phyloP scores from a whole-genome alignment of 2,329 filamentous ascomycete species.

The Talaromyces atroroseus region DNA sequence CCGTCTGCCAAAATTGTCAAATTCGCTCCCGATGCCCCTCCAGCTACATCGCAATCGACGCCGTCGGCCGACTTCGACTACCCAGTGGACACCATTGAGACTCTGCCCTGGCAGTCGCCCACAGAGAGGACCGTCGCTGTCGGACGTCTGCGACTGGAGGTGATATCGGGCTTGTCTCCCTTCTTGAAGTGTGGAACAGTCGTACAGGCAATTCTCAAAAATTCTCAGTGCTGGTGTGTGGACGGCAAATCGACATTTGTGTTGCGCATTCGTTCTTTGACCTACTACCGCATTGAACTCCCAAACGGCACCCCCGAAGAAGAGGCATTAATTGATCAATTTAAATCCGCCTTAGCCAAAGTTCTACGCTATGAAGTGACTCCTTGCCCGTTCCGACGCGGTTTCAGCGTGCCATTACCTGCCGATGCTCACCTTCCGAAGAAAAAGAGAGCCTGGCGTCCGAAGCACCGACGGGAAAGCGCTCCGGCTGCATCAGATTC shows the following conservation, averaged over 20 bases:
- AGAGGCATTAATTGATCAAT: constrained; percentile 55
- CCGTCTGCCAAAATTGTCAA: constrained; percentile 66
- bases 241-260: constrained; percentile 80
- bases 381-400: constrained; percentile 74
- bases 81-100: constrained; percentile 52
- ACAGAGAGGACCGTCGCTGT: constrained; percentile 76
- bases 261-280: constrained; percentile 74
- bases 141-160: constrained; percentile 77
- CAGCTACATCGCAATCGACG: constrained; percentile 37
- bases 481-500: constrained; percentile 18
- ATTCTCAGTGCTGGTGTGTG: constrained; percentile 91
- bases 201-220: constrained; percentile 78
- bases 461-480: constrained; percentile 46
- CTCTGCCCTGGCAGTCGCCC: constrained; percentile 67
- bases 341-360: constrained; percentile 65
- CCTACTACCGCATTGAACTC: constrained; percentile 87
- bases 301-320: constrained; percentile 62
- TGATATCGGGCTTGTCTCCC: constrained; percentile 76
- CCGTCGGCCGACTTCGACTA: constrained; percentile 42
- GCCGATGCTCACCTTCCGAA: constrained; percentile 60
- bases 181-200: constrained; percentile 82
- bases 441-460: constrained; percentile 65
- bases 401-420: constrained; percentile 69
- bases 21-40: constrained; percentile 47
- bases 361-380: constrained; percentile 84